Conservation (phyloP, 352 stramenopile species). For the Phytophthora pseudosyringae region DNA sequence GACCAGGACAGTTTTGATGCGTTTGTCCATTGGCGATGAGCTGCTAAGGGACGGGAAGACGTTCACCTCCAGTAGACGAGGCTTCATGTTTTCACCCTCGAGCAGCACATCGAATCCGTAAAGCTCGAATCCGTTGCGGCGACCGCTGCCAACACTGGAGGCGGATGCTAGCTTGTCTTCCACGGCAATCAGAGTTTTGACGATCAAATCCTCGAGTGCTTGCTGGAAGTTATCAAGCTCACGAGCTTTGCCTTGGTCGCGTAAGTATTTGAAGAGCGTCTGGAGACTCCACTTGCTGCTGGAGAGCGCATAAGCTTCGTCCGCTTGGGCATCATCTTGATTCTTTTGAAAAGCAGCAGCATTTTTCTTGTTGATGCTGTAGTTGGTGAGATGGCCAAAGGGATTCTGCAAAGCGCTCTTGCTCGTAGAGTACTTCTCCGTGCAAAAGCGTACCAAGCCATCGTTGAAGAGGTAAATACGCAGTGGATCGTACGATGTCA, state of each 20-base stretch:
- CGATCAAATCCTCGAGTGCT: slow-evolving; percentile 79
- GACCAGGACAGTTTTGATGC: slow-evolving; percentile 91
- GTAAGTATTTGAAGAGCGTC: slow-evolving; percentile 59
- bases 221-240: slow-evolving; percentile 46
- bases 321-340: slow-evolving; percentile 55
- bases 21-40: slow-evolving; percentile 86
- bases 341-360: slow-evolving; percentile 72
- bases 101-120: slow-evolving; percentile 92
- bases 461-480: slow-evolving; percentile 88
- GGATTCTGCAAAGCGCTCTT: slow-evolving; percentile 76
- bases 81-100: slow-evolving; percentile 71
- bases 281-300: slow-evolving; percentile 89
- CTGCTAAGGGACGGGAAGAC: slow-evolving; percentile 90
- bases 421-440: slow-evolving; percentile 74
- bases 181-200: slow-evolving; percentile 91
- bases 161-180: slow-evolving; percentile 73
- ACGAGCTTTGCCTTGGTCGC: slow-evolving; percentile 42
- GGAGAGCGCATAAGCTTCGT: slow-evolving; percentile 37
- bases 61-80: slow-evolving; percentile 93
- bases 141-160: slow-evolving; percentile 16
- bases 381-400: slow-evolving; percentile 93
- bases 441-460: slow-evolving; percentile 89
- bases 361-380: slow-evolving; percentile 93
- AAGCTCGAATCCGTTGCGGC: slow-evolving; percentile 80
- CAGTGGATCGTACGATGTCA: slow-evolving; percentile 88